Percentiles rank a stretch among this genome's conserved stretches.
Evolutionary conservation across 192 early-diverging fungal genomes (phyloP).

Genomic region (Oehlia diaphana): DNA sequence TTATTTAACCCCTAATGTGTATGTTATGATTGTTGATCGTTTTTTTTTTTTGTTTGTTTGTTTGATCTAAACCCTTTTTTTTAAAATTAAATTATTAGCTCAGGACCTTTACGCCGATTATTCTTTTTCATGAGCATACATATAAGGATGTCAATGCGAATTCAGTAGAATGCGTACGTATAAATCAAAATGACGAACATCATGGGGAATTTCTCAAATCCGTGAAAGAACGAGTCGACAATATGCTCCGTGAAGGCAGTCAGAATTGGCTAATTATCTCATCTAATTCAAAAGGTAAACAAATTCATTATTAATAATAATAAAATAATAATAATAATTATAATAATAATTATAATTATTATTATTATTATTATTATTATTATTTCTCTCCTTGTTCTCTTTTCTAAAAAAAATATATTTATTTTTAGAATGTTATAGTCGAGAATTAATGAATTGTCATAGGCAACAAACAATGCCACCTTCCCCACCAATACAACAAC

Average conservation of each 20-base stretch:
- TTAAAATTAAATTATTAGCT: constrained; percentile 25
- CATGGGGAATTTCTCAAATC: not conserved
- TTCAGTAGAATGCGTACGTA: too few species aligned
- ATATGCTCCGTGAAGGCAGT: constrained; percentile 3
- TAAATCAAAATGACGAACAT: not conserved
- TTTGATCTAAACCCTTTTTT: not conserved
- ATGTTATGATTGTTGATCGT: too few species aligned
- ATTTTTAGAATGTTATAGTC: not conserved
- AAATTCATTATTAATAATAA: not conserved
- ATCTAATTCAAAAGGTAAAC: not conserved
- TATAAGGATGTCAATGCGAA: too few species aligned
- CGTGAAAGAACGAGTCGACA: not conserved
- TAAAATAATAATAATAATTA: not conserved
- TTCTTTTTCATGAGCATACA: constrained; percentile 7
- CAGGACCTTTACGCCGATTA: not conserved
- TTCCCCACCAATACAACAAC: not conserved
- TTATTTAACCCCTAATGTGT: too few species aligned
- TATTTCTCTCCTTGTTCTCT: too few species aligned
- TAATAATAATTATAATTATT: too few species aligned
- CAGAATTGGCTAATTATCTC: not conserved
- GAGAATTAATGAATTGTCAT: not conserved
- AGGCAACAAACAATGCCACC: not conserved
- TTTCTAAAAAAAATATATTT: too few species aligned
- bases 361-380: not conserved
- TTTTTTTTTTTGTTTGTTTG: too few species aligned